Evolutionary conservation across 345 rosid genomes (phyloP), one percentile per base, ranked within the genome.

Genomic region (Eucalyptus urophylla): DNA sequence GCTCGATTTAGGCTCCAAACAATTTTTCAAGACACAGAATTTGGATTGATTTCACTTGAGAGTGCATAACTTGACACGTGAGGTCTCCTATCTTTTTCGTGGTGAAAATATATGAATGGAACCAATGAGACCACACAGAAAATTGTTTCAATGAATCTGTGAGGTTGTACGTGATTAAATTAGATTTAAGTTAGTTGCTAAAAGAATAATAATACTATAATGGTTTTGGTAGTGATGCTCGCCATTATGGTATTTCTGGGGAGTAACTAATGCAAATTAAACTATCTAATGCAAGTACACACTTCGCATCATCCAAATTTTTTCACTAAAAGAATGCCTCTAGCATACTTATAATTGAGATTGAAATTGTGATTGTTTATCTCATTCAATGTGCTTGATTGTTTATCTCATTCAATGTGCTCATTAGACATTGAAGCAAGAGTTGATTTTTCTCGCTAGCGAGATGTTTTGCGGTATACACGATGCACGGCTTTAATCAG

Each of bases 131-230:
- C 25, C 47, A 76, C 24, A 37, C 8, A 76, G 4, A 69, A 40
- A 19, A 10, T 1, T 2, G 0, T 6, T 19, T 19, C 83, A 6
- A 76, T 21, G 25, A 40, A 6, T 37, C 2, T 72, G 14, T 6
- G 24, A 37, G 24, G 45, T 37, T 21, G 25, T 40, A 37, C 5
- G 14, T 1, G 7, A 37, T 37, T 76, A 76, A 76, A 37, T 37
- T 19, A 27, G 44, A 25, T 72, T 37, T 21, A 19, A 72, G 44
- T 43, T 72, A 37, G 27, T 9, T 37, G 81, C 44, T 3, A 43
- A 21, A 21, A 40, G 43, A 37, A 69, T 69, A 19, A 69, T 69
- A 19, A 69, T 69, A 8, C 11, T 16, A 19, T 69, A 33, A 33
- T 69, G 62, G 3, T 69, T 16, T 19, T 76, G 5, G 21, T 5